A percentile compares a stretch with the other conserved stretches of the same genome.
These are phyloP conservation scores for Pezicula neosporulosa DNA, from an alignment of 2,329 filamentous ascomycete species.

Conservation along the genomic window DNA sequence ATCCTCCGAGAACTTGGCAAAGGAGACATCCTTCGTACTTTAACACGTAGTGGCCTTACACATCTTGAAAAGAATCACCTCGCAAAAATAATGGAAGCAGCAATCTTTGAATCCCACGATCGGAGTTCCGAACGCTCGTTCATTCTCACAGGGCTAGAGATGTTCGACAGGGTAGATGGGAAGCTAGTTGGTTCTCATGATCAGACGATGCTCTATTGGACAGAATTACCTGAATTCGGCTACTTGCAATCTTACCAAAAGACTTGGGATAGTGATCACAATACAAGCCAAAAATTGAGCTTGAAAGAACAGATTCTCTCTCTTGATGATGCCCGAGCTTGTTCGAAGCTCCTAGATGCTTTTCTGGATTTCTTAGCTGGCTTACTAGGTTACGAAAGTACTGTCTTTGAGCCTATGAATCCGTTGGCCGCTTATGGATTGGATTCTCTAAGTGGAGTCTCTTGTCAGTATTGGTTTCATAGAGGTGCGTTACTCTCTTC, in stretches of 20 bases:
- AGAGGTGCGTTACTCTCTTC: neutral
- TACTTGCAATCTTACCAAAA: neutral
- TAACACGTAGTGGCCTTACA: neutral
- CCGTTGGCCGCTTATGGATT: neutral
- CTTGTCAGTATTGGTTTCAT: conserved; percentile 2
- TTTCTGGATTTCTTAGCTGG: neutral
- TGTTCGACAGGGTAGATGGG: neutral
- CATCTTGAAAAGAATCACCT: neutral
- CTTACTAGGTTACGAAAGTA: neutral
- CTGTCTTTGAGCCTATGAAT: neutral
- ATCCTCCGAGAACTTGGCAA: neutral
- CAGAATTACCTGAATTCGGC: neutral
- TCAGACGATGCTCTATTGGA: neutral
- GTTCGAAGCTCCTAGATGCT: neutral
- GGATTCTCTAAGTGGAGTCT: neutral
- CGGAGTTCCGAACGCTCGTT: neutral
- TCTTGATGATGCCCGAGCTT: neutral
- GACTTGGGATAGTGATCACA: neutral
- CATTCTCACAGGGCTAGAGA: neutral
- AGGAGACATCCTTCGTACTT: neutral
- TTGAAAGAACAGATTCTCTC: neutral
- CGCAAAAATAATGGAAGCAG: neutral
- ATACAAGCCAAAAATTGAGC: neutral
- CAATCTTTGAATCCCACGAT: neutral
- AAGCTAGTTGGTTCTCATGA: neutral